Base-by-base conservation (phyloP, 2,329 filamentous ascomycete species). In the Akanthomyces lecanii region DNA sequence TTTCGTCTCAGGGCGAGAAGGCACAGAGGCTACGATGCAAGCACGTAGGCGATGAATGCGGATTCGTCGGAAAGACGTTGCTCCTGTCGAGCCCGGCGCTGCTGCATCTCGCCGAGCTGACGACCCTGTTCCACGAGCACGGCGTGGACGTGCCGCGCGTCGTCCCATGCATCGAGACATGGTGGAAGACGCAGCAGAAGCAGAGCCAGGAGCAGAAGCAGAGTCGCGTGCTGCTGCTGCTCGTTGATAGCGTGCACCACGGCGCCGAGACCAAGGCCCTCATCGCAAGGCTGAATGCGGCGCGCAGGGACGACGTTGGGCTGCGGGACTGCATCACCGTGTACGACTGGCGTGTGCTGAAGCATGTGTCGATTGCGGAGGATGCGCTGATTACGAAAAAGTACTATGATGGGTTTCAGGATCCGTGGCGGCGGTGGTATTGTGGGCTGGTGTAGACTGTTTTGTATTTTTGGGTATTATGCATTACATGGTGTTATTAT, bases 261-360 rank as follows among this genome's bases (percentile, higher is more conserved):
- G 68, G 71, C 25, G 66, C 71, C 7, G 69, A 73, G 16, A 78
- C 75, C 0, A 66, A 69, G 30, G 64, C 65, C 0, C 72, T 81
- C n/a, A 64, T 79, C 4, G 63, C 63, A 23, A 66, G 65, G 4
- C 71, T 80, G 8, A 69, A 78, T 42, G 61, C 67, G 7, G 65
- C 70, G 11, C 71, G 73, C 12, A 52, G 74, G 14, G 66, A 61
- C 25, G 68, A 36, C 8, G 33, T 8, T 10, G 33, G 67, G 11
- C 38, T 1, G 38, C 69, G 74, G 6, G 73, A 74, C 11, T 77
- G 74, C 72, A 74, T 81, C 2, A 71, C 73, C 6, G 73, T 81
- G 1, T 80, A 79, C 60, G 79, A 83, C 66, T 83, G 80, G 79
- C 73, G 78, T 5, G 68, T 81, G 5, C 63, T 83, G 53, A 72